Evolutionary conservation across 2,329 filamentous ascomycete genomes (phyloP).

Genomic region (Arthrobotrys pseudoclavata): DNA sequence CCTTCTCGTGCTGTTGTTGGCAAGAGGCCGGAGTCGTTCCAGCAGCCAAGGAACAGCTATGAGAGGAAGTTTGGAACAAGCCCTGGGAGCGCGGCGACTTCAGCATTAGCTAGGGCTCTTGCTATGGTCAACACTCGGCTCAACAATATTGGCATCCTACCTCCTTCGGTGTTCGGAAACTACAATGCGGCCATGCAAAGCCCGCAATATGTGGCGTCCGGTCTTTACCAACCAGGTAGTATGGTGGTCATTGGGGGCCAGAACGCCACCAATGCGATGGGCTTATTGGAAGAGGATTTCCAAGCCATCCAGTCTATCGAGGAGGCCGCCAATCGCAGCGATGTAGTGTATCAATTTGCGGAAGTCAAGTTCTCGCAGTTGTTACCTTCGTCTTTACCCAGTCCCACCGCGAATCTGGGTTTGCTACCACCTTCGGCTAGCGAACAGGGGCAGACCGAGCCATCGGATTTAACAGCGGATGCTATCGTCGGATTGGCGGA

Average conservation of each 20-base stretch:
- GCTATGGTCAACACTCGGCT: constrained; percentile 84
- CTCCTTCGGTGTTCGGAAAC: constrained; percentile 67
- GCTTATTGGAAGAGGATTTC: constrained; percentile 81
- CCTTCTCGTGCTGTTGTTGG: constrained; percentile 69
- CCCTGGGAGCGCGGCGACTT: constrained; percentile 77
- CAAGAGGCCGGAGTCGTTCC: constrained; percentile 74
- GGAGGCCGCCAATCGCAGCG: constrained; percentile 90
- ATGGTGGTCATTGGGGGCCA: constrained; percentile 74
- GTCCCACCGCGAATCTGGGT: constrained; percentile 67
- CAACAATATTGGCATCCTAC: constrained; percentile 70
- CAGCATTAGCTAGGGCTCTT: constrained; percentile 92
- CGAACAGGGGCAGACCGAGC: constrained; percentile 60
- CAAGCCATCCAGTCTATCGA: constrained; percentile 85
- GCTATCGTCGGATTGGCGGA: constrained; percentile 89
- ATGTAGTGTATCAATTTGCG: constrained; percentile 96
- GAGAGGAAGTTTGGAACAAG: constrained; percentile 81
- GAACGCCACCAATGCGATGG: constrained; percentile 74
- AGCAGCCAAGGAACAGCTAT: constrained; percentile 80
- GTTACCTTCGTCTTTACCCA: constrained; percentile 83
- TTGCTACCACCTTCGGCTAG: constrained; percentile 63
- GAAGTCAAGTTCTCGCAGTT: constrained; percentile 99
- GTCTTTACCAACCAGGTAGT: constrained; percentile 67
- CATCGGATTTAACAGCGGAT: constrained; percentile 83
- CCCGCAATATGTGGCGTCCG: constrained; percentile 53
- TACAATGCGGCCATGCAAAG: constrained; percentile 40